Evolutionary conservation across 805 yeast species (phyloP), one percentile per base, ranked within the genome.

Genomic region (Metschnikowia colocasiae): DNA sequence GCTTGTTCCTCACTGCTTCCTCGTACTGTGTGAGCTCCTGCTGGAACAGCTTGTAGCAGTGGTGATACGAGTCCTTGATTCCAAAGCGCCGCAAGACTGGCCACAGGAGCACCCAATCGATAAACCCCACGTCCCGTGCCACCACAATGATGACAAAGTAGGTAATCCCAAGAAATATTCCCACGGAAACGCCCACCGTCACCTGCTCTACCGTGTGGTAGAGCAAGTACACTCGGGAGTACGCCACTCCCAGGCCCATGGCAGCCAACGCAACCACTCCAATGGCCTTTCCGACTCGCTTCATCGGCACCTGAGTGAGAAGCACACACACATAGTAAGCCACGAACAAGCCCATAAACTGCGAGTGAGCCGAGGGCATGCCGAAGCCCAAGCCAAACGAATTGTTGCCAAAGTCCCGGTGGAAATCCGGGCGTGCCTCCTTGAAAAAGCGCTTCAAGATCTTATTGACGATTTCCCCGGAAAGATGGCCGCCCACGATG

Each of bases 281-380:
- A 3, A 40, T 15, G 4, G 38, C 3, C 46, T 70, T 73, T 7
- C 35, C 40, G 16, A 10, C 2, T 4, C 18, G 26, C 26, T 29
- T 15, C 34, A 45, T 35, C 2, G 57, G 57, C 60, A 52, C 68
- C 63, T 80, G 80, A 68, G 59, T 75, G 67, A 53, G 62, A 54
- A 63, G 65, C 46, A 48, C 76, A 48, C 85, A 71, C 2, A 73
- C 56, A 51, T 75, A 68, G 60, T 82, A 86, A 6, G 76, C 69
- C n/a, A 80, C 76, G 53, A 85, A 82, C 61, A 82, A 94, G 2
- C 96, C 95, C 90, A 92, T 86, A 64, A 91, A 94, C 67, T 92
- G 99, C 0, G 96, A 82, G 65, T 92, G 99, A 1, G 99, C 97
- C 45, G 91, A 82, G 0, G 99, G 99, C 97, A 92, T 92, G 0